Percentiles rank a stretch among this genome's conserved stretches.
These are phyloP conservation scores for Saussurea involucrata DNA, from an alignment of 129 eudicot species.

Conservation along the genomic window DNA sequence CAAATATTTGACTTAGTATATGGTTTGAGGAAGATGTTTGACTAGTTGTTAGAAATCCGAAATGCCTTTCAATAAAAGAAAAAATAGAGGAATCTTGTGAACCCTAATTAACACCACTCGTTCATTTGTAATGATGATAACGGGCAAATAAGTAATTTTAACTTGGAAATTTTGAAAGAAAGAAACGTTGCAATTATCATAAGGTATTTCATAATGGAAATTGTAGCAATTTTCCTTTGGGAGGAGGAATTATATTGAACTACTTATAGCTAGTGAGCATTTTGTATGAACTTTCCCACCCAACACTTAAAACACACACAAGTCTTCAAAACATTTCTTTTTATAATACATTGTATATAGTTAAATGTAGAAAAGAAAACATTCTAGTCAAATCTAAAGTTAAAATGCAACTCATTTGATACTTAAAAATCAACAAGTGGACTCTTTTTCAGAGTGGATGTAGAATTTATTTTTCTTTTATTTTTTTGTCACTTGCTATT, in stretches of 20 bases:
- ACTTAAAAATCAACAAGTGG: not conserved
- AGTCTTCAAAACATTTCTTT: not conserved
- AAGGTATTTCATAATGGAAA: not conserved
- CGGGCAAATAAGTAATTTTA: not conserved
- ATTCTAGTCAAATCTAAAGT: not conserved
- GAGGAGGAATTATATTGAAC: not conserved
- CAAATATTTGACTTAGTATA: not conserved
- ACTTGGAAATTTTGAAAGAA: not conserved
- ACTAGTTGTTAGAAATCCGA: not conserved
- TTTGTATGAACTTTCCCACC: not conserved
- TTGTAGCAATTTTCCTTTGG: not conserved
- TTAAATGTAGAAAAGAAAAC: not conserved
- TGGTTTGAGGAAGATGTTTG: not conserved
- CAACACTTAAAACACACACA: not conserved
- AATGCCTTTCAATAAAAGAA: not conserved
- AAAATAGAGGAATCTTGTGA: not conserved
- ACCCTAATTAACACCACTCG: not conserved
- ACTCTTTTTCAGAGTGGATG: not conserved
- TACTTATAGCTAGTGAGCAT: not conserved
- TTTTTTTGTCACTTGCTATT: not conserved
- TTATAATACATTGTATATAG: not conserved
- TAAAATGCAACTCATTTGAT: not conserved
- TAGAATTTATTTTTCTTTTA: not conserved
- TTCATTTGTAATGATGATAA: slow-evolving; percentile 1
- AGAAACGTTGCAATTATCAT: not conserved